phyloP scores from a whole-genome alignment of 2,329 filamentous ascomycete genomes.

The Gliomastix tumulicola region DNA sequence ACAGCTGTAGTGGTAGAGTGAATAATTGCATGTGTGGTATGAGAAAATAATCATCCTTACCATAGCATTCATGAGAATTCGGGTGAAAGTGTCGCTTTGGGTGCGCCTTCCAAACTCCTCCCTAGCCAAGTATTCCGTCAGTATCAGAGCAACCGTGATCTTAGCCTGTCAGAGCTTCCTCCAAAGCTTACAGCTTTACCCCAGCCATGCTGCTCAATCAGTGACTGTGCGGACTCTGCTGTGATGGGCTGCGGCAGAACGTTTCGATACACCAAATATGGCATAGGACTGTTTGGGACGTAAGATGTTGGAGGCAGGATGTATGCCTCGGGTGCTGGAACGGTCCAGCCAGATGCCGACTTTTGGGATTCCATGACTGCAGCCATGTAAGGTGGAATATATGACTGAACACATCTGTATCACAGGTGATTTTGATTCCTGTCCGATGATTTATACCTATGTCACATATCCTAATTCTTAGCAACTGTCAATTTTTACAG shows the following conservation, averaged over 20 bases:
- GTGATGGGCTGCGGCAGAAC: not conserved
- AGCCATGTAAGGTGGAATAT: too few relatives aligned
- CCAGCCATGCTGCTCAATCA: not conserved
- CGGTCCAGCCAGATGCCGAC: too few relatives aligned
- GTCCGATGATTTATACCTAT: too few relatives aligned
- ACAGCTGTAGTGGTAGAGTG: not conserved
- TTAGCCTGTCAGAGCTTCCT: too few relatives aligned
- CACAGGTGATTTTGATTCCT: too few relatives aligned
- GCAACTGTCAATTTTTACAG: too few relatives aligned
- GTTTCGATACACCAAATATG: not conserved
- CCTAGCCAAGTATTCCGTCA: not conserved
- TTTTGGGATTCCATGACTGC: too few relatives aligned
- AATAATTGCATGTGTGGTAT: not conserved
- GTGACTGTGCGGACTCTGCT: not conserved
- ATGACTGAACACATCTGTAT: too few relatives aligned
- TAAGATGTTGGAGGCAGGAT: not conserved
- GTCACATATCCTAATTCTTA: too few relatives aligned
- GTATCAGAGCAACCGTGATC: too few relatives aligned
- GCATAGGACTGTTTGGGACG: not conserved
- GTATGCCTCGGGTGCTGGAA: too few relatives aligned
- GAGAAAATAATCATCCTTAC: not conserved
- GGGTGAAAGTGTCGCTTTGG: not conserved
- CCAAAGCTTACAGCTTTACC: not conserved
- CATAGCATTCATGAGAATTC: not conserved
- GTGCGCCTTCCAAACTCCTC: not conserved